Evolutionary conservation across 1,284 basidiomycete species (phyloP), one percentile per base, ranked within the genome.

Genomic region (Ceratobasidium sp.): DNA sequence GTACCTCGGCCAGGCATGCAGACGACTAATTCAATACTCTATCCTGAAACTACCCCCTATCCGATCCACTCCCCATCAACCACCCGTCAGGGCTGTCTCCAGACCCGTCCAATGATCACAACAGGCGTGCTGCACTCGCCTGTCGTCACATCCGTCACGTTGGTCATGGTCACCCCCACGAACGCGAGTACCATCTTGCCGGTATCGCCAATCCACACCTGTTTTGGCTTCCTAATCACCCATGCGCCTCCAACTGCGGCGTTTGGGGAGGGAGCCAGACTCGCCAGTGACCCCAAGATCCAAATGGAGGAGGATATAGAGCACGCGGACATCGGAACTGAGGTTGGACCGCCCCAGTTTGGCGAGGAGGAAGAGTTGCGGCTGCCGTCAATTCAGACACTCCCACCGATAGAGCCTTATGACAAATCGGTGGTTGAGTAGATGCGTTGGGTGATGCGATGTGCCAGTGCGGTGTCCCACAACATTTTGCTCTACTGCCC

Each of bases 211-310:
- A 32, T 75, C 17, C 61, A 34, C 8, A 32, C 34, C 9, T 49
- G 71, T 44, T 66, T 66, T 75, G 61, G 59, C 13, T 32, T 25
- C 29, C 71, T 32, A 29, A 75, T 75, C 62, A 75, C 71, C 71
- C 71, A 75, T 22, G 37, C 46, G 25, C 61, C 51, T 0, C n/a
- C 2, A 5, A 9, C 22, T 13, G 65, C 3, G 4, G n/a, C 62
- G 43, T 40, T 62, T 65, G 56, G 49, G 57, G 57, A 57, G 52
- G 65, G 65, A 29, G 11, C 52, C 37, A 25, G 2, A 7, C 1
- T 5, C 19, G 44, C 65, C 65, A 49, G 46, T 52, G 46, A 7
- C 40, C 46, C 59, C 19, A 37, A 62, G 59, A 2, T 13, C 7
- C 2, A 19, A n/a, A 29, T 34, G 15, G 32, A 57, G 9, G 17